Conservation (phyloP, 2,329 filamentous ascomycete genomes). For the Curvularia sp. region DNA sequence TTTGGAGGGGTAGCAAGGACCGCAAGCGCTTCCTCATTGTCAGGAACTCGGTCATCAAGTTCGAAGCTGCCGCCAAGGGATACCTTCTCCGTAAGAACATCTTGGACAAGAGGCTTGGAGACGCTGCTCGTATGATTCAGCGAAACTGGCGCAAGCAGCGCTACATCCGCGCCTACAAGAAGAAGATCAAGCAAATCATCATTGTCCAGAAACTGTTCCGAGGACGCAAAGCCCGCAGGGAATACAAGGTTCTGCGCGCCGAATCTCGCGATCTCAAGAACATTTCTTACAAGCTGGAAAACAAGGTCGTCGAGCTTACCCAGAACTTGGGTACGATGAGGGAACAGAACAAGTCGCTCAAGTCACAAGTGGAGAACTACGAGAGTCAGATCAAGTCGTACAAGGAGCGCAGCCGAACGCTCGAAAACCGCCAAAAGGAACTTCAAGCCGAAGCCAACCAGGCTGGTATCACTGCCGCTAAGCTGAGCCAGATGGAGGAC, state of each 20-base stretch:
- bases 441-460: slow-evolving; percentile 97
- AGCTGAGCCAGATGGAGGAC: slow-evolving; percentile 88
- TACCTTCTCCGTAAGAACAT: slow-evolving; percentile 90
- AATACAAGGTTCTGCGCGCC: slow-evolving; percentile 90
- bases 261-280: slow-evolving; percentile 98
- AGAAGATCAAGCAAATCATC: slow-evolving; percentile 87
- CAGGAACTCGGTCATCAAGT: slow-evolving; percentile 82
- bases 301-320: slow-evolving; percentile 98
- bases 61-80: slow-evolving; percentile 90
- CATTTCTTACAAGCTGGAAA: slow-evolving; percentile 98
- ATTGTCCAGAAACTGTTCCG: slow-evolving; percentile 94
- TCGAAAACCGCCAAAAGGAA: slow-evolving; percentile 91
- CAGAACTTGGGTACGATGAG: slow-evolving; percentile 92
- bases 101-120: slow-evolving; percentile 90
- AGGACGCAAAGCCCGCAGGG: slow-evolving; percentile 78
- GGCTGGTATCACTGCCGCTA: slow-evolving; percentile 91
- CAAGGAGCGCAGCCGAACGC: slow-evolving; percentile 88
- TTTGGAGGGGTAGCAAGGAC: slow-evolving; percentile 93
- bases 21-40: slow-evolving; percentile 80
- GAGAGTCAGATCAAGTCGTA: slow-evolving; percentile 95
- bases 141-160: slow-evolving; percentile 84
- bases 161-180: slow-evolving; percentile 81
- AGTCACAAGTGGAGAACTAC: slow-evolving; percentile 91
- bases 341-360: slow-evolving; percentile 88
- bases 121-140: slow-evolving; percentile 90